Evolutionary conservation across 2,329 filamentous ascomycete species (phyloP), one percentile per base, ranked within the genome.

Genomic region (Colletotrichum limetticola): DNA sequence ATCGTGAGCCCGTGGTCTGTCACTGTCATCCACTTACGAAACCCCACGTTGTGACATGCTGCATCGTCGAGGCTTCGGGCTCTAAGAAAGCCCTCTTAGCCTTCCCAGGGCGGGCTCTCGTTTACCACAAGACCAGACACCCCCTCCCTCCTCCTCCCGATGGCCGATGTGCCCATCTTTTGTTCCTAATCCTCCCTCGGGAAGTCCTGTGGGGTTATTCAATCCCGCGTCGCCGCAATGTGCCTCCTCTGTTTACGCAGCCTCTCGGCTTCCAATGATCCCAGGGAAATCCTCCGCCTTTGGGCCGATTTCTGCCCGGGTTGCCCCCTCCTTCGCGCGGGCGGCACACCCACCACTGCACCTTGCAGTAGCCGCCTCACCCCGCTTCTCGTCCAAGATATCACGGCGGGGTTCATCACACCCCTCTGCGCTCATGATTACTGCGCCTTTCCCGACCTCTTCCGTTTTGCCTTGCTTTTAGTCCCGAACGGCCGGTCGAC

Each of bases 361-460:
- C 53, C 37, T 42, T 59, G 69, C 64, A 72, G 69, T 72, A 56
- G 60, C 66, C 68, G 55, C 37, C 37, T 55, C 57, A 71, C 71
- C 71, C 71, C 71, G 71, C 71, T 74, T 67, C 67, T 71, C 28
- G 60, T 61, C 62, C 71, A 71, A 71, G 56, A 74, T 66, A 71
- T 66, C 56, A 22, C 61, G 67, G 71, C 68, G 71, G 68, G 61
- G 67, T 71, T 62, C 52, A 71, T 71, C 70, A 64, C 70, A 66
- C 52, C 59, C 5, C 37, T 28, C 58, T 16, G 14, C 32, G 16
- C 35, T 24, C 66, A 61, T 68, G 66, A 32, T 61, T 24, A n/a
- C 68, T 74, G 68, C 57, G 58, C 46, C 57, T 67, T 58, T 58
- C 66, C 71, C 71, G 71, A 74, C 57, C 71, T 74, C 67, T 67